Evolutionary conservation across 495 filamentous ascomycete genomes (phyloP).

Genomic region (Aspergillus funiculosus): DNA sequence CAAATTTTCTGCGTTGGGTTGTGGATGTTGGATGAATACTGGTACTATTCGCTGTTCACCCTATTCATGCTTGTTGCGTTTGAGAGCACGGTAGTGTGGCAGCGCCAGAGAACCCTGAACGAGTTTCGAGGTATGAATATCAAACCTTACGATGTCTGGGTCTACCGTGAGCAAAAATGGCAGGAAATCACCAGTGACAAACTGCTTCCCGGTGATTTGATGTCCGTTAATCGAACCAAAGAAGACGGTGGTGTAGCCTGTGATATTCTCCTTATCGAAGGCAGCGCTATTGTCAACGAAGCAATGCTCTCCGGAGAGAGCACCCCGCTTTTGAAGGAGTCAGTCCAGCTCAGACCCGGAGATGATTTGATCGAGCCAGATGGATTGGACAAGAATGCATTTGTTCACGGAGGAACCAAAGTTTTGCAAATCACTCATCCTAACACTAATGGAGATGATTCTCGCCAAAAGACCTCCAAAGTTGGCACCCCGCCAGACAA

Average conservation of each 20-base stretch:
- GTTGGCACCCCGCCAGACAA: slow-evolving; percentile 78
- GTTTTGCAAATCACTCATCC: slow-evolving; percentile 90
- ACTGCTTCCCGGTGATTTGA: slow-evolving; percentile 91
- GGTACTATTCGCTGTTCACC: slow-evolving; percentile 99
- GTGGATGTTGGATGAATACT: slow-evolving; percentile 99
- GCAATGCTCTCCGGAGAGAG: slow-evolving; percentile 99
- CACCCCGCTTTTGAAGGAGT: slow-evolving; percentile 94
- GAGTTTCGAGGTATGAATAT: slow-evolving; percentile 99
- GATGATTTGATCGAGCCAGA: slow-evolving; percentile 84
- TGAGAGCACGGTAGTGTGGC: slow-evolving; percentile 98
- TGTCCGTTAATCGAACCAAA: slow-evolving; percentile 90
- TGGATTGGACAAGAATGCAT: slow-evolving; percentile 90
- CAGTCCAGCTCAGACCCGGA: slow-evolving; percentile 80
- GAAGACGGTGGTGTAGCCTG: slow-evolving; percentile 96
- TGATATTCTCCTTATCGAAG: slow-evolving; percentile 92
- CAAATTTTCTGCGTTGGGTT: slow-evolving; percentile 97
- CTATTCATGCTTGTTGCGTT: slow-evolving; percentile 97
- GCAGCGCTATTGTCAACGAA: slow-evolving; percentile 96
- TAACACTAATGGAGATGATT: slow-evolving; percentile 60
- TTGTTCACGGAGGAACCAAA: slow-evolving; percentile 95
- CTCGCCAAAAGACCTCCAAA: slow-evolving; percentile 56
- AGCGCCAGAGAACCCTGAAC: slow-evolving; percentile 90
- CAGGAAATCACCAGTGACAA: slow-evolving; percentile 85
- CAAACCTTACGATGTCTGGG: slow-evolving; percentile 92
- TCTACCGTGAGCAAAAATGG: slow-evolving; percentile 82